These are phyloP conservation scores for Xerocomus brunneocitrinus DNA, from an alignment of 768 basidiomycete genomes.

Conservation along the genomic window DNA sequence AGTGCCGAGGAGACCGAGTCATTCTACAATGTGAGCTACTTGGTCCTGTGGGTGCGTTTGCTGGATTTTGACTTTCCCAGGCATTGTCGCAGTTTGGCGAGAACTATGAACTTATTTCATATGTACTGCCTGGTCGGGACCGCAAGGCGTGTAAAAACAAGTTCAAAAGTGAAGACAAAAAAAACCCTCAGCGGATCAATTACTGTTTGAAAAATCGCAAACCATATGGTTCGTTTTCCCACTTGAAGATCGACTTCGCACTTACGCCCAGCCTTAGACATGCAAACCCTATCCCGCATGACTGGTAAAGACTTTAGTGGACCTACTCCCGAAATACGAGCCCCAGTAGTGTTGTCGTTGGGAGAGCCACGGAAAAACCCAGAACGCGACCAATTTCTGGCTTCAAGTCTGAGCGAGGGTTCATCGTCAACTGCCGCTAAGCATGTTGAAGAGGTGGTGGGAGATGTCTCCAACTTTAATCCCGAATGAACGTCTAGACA, in stretches of 20 bases:
- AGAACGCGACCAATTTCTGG: neutral
- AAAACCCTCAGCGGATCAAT: conserved; percentile 71
- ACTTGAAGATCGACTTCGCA: neutral
- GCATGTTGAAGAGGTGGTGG: conserved; percentile 27
- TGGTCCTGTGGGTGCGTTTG: neutral
- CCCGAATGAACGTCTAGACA: conserved; percentile 10
- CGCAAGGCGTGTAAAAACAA: conserved; percentile 90
- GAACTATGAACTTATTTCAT: conserved; percentile 89
- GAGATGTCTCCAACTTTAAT: conserved; percentile 27
- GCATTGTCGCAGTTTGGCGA: conserved; percentile 88
- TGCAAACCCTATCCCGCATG: conserved; percentile 68
- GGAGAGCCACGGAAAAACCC: conserved; percentile 18
- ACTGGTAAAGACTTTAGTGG: conserved; percentile 85
- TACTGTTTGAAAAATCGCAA: conserved; percentile 68
- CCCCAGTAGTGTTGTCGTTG: conserved; percentile 35
- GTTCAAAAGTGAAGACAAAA: conserved; percentile 86
- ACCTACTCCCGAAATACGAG: conserved; percentile 64
- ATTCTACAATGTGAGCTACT: conserved; percentile 69
- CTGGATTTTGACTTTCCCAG: conserved; percentile 37
- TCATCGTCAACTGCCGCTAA: conserved; percentile 34
- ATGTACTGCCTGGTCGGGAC: conserved; percentile 78
- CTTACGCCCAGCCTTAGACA: conserved; percentile 42
- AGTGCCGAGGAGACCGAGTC: conserved; percentile 84
- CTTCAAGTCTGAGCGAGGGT: conserved; percentile 18
- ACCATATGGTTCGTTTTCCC: conserved; percentile 59